These are phyloP conservation scores for Fusarium sp. DNA, from an alignment of 2,329 filamentous ascomycete genomes.

Conservation along the genomic window DNA sequence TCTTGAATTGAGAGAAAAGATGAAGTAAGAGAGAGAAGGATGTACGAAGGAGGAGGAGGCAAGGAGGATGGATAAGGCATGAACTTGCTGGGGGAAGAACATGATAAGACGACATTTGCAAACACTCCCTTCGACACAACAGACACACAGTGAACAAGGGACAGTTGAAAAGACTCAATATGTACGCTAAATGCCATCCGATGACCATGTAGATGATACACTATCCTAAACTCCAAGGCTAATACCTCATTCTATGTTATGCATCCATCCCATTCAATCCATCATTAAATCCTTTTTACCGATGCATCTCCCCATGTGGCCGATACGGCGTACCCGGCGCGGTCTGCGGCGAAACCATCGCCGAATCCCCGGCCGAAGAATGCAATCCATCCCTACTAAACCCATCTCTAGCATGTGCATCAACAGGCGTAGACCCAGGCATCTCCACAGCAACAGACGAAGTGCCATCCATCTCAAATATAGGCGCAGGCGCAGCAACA, in stretches of 20 bases:
- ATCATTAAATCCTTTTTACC: constrained; percentile 9
- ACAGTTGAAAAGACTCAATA: neutral
- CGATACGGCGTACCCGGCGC: constrained; percentile 12
- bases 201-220: neutral
- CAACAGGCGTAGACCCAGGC: constrained; percentile 21
- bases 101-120: no score
- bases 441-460: constrained; percentile 28
- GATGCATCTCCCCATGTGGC: neutral
- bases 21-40: neutral
- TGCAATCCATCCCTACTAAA: neutral
- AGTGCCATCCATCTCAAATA: constrained; percentile 46
- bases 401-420: neutral
- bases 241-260: constrained; percentile 10
- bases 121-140: no score
- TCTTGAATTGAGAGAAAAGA: neutral
- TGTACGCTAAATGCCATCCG: constrained; percentile 22
- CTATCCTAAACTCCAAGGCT: constrained; percentile 31
- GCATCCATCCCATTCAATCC: no score
- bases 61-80: neutral
- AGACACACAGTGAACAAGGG: neutral
- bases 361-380: neutral
- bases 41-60: no score
- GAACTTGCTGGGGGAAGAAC: no score
- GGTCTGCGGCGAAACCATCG: constrained; percentile 17
- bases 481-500: constrained; percentile 1